Evolutionary conservation across 2,329 filamentous ascomycete species (phyloP).

Genomic region (Tolypocladium cylindrosporum): DNA sequence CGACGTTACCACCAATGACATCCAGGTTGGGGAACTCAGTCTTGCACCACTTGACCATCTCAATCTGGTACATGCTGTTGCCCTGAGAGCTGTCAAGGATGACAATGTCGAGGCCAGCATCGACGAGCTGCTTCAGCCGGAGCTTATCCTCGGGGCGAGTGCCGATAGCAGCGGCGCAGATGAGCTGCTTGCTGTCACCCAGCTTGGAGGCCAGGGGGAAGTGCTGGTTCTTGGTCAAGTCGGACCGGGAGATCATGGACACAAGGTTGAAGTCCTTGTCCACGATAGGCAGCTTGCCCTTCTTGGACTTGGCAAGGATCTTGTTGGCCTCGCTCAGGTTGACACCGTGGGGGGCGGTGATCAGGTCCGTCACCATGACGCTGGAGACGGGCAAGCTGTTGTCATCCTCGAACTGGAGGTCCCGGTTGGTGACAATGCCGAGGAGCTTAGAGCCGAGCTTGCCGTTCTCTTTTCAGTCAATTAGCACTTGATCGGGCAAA

Average conservation of each 20-base stretch:
- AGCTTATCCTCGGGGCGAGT: constrained; percentile 88
- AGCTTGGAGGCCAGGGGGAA: constrained; percentile 96
- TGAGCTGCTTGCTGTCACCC: constrained; percentile 92
- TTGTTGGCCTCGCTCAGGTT: constrained; percentile 82
- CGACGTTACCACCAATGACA: constrained; percentile 96
- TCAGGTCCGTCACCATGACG: constrained; percentile 92
- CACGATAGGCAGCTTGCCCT: constrained; percentile 93
- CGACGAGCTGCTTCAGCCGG: constrained; percentile 77
- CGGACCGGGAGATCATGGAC: constrained; percentile 86
- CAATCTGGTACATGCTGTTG: constrained; percentile 96
- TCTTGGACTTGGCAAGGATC: constrained; percentile 90
- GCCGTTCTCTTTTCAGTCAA: constrained; percentile 60
- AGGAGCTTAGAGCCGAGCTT: constrained; percentile 91
- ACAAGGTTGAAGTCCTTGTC: constrained; percentile 77
- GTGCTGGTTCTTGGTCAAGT: constrained; percentile 97
- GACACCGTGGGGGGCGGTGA: constrained; percentile 78
- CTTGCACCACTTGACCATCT: constrained; percentile 98
- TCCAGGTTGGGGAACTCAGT: constrained; percentile 74
- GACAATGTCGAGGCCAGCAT: constrained; percentile 91
- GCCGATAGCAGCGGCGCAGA: constrained; percentile 90
- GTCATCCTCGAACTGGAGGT: constrained; percentile 91
- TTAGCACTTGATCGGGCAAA: constrained; percentile 9
- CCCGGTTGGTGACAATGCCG: constrained; percentile 94
- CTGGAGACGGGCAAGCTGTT: constrained; percentile 62
- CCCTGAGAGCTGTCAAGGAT: constrained; percentile 94